These are phyloP conservation scores for Talinum fruticosum DNA, from an alignment of 148 eudicot genomes.

Conservation along the genomic window DNA sequence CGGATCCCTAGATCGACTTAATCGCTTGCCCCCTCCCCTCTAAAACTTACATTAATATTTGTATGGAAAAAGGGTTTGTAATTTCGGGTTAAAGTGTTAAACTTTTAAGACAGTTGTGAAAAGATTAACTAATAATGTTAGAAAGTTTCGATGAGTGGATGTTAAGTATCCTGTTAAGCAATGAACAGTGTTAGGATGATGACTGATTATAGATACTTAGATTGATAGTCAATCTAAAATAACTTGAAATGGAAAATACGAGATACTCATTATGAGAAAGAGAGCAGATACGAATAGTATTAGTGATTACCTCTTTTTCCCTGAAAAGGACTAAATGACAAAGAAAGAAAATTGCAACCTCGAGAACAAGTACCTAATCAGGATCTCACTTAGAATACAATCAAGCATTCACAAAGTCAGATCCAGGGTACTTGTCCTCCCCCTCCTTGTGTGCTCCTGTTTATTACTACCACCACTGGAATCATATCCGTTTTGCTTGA, in stretches of 20 bases:
- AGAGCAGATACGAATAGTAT: not conserved
- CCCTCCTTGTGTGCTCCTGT: conserved; percentile 30
- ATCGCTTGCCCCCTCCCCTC: not conserved
- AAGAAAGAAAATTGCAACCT: conserved; percentile 21
- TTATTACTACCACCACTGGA: conserved; percentile 14
- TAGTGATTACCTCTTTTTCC: conserved; percentile 13
- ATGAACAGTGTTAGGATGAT: too few relatives aligned
- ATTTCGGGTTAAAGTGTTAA: too few relatives aligned
- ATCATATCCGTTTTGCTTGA: conserved; percentile 27
- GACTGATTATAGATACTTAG: not conserved
- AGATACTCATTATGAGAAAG: not conserved
- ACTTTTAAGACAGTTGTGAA: too few relatives aligned
- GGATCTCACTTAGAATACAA: conserved; percentile 71
- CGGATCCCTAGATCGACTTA: not conserved
- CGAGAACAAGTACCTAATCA: conserved; percentile 64
- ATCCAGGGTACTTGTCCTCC: conserved; percentile 74
- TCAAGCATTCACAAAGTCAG: conserved; percentile 65
- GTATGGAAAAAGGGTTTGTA: too few relatives aligned
- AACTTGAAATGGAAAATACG: not conserved
- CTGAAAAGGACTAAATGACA: conserved; percentile 27
- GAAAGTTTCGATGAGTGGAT: too few relatives aligned
- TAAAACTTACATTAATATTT: too few relatives aligned
- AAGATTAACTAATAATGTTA: too few relatives aligned
- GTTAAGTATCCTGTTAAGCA: too few relatives aligned
- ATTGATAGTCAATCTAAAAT: not conserved